Evolutionary conservation across 164 flowering plant genomes (phyloP).

Genomic region (Tetrastigma voinierianum): DNA sequence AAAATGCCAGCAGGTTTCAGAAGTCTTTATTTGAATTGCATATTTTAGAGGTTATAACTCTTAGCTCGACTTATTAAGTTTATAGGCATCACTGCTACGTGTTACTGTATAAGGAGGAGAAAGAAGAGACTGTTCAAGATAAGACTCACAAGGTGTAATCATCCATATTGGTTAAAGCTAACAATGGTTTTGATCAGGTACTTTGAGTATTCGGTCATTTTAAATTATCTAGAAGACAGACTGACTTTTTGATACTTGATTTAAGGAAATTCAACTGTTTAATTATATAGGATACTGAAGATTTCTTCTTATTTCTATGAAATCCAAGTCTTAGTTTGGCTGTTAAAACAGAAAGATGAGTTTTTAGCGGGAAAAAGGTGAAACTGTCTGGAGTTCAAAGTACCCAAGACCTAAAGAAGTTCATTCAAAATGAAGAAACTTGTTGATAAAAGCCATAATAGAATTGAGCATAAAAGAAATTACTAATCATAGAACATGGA

Average conservation of each 20-base stretch:
- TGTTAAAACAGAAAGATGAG: too few species aligned
- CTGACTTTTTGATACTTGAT: too few species aligned
- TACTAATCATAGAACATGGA: too few species aligned
- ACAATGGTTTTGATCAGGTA: slow-evolving; percentile 47
- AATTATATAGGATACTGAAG: slow-evolving; percentile 76
- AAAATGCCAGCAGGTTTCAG: background rate
- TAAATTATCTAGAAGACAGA: too few species aligned
- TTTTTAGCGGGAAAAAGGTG: too few species aligned
- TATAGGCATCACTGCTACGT: slow-evolving; percentile 78
- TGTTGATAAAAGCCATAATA: too few species aligned
- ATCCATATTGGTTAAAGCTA: slow-evolving; percentile 75
- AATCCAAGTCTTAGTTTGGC: slow-evolving; percentile 49
- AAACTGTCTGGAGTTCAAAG: too few species aligned
- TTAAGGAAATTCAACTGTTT: slow-evolving; percentile 21
- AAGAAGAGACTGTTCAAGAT: slow-evolving; percentile 50
- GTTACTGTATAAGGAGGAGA: slow-evolving; percentile 97
- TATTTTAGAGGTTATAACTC: slow-evolving; percentile 1
- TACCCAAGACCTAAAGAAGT: too few species aligned
- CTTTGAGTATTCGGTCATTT: too few species aligned
- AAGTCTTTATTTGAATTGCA: background rate
- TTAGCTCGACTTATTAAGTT: slow-evolving; percentile 10
- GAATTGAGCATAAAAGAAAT: too few species aligned
- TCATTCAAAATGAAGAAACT: too few species aligned
- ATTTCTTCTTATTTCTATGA: slow-evolving; percentile 54
- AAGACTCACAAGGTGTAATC: slow-evolving; percentile 65